phyloP scores from a whole-genome alignment of 371 early-diverging fungal genomes.

The Blakeslea trispora region DNA sequence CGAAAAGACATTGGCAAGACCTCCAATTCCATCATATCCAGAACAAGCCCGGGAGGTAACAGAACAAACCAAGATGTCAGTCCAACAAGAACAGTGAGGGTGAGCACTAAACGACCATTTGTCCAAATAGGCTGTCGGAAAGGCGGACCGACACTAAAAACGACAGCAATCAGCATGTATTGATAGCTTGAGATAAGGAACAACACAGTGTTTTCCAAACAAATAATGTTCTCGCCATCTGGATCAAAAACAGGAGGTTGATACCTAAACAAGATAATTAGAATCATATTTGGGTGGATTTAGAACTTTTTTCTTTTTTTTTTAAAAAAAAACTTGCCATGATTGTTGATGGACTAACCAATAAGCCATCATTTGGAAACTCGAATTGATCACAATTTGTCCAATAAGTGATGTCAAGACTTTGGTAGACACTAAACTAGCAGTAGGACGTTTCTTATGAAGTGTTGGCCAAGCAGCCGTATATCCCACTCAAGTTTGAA shows the following conservation, averaged over 20 bases:
- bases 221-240: conserved; percentile 68
- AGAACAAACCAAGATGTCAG: conserved; percentile 55
- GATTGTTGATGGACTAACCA: conserved; percentile 68
- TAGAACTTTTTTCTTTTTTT: not conserved
- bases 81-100: conserved; percentile 45
- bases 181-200: conserved; percentile 91
- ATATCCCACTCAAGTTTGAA: conserved; percentile 73
- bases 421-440: conserved; percentile 86
- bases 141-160: conserved; percentile 94
- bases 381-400: conserved; percentile 78
- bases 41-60: conserved; percentile 43
- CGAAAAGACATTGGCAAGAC: conserved; percentile 52
- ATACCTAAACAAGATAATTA: conserved; percentile 35
- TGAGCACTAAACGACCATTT: conserved; percentile 75
- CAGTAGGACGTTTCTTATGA: conserved; percentile 84
- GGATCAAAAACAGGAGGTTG: conserved; percentile 63
- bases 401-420: conserved; percentile 91
- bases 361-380: conserved; percentile 78
- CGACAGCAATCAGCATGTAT: conserved; percentile 87
- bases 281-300: not conserved
- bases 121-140: conserved; percentile 81
- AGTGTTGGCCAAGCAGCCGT: conserved; percentile 81
- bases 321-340: conserved; percentile 58
- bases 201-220: conserved; percentile 88
- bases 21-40: conserved; percentile 59